phyloP scores from a whole-genome alignment of 495 filamentous ascomycete species.

The Tuber indicum region DNA sequence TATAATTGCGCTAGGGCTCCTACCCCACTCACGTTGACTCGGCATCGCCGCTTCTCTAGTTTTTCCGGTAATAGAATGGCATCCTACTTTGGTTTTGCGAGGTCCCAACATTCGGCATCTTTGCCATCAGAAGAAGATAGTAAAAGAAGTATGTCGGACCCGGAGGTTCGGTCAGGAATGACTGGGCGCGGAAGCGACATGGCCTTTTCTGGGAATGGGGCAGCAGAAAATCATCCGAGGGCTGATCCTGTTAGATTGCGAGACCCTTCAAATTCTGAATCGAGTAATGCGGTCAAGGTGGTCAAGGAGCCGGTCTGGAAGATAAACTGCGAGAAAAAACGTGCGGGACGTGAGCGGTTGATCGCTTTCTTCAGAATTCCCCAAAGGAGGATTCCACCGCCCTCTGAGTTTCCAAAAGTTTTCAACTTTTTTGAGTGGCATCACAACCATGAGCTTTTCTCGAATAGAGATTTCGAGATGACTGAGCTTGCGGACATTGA shows the following conservation, averaged over 20 bases:
- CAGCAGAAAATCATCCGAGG: background rate
- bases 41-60: background rate
- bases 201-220: background rate
- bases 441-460: conserved; percentile 16
- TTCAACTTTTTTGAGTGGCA: conserved; percentile 23
- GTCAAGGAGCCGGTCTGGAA: background rate
- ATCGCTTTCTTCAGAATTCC: conserved; percentile 17
- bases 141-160: background rate
- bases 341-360: conserved; percentile 12
- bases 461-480: conserved; percentile 37
- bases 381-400: conserved; percentile 15
- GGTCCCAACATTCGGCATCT: background rate
- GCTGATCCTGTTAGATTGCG: background rate
- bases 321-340: background rate
- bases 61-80: background rate
- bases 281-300: background rate
- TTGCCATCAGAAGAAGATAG: background rate
- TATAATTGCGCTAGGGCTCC: background rate
- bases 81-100: background rate
- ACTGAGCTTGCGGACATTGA: conserved; percentile 46
- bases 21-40: background rate
- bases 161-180: background rate
- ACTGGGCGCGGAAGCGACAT: background rate
- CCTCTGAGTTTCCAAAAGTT: background rate
- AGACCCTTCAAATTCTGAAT: background rate